Percentiles rank a stretch among this genome's conserved stretches.
These are phyloP conservation scores for Talaromyces proteolyticus DNA, from an alignment of 495 filamentous ascomycete genomes.

Conservation along the genomic window DNA sequence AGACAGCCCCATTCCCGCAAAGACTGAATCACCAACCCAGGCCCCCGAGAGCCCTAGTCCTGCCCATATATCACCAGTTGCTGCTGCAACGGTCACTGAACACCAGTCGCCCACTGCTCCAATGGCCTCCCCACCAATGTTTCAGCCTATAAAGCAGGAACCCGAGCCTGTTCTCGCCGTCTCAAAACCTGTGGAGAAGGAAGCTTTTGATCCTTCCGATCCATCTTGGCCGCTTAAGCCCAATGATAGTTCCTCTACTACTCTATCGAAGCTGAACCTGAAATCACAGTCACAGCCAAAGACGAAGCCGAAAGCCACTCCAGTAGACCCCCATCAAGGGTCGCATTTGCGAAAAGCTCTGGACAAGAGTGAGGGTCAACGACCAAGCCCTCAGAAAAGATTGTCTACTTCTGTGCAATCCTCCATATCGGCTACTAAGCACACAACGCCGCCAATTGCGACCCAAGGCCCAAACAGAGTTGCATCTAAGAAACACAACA, in stretches of 20 bases:
- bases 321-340: not conserved
- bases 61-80: not conserved
- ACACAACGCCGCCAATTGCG: not conserved
- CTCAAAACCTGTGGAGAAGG: not conserved
- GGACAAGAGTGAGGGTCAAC: not conserved
- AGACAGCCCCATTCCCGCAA: conserved; percentile 42
- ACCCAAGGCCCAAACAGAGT: not conserved
- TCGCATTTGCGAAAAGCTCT: conserved; percentile 5
- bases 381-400: not conserved
- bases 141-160: conserved; percentile 2
- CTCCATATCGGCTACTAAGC: not conserved
- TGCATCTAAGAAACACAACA: not conserved
- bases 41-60: conserved; percentile 6
- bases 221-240: conserved; percentile 4
- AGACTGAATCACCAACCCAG: conserved; percentile 1
- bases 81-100: not conserved
- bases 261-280: not conserved
- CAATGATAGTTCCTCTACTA: not conserved
- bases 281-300: too few species aligned
- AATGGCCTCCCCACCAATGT: too few species aligned
- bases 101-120: not conserved
- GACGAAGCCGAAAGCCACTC: not conserved
- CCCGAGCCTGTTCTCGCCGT: conserved; percentile 1
- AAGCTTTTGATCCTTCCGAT: not conserved
- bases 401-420: not conserved